Evolutionary conservation across 805 yeast genomes (phyloP).

Genomic region (Wickerhamomyces tratensis): DNA sequence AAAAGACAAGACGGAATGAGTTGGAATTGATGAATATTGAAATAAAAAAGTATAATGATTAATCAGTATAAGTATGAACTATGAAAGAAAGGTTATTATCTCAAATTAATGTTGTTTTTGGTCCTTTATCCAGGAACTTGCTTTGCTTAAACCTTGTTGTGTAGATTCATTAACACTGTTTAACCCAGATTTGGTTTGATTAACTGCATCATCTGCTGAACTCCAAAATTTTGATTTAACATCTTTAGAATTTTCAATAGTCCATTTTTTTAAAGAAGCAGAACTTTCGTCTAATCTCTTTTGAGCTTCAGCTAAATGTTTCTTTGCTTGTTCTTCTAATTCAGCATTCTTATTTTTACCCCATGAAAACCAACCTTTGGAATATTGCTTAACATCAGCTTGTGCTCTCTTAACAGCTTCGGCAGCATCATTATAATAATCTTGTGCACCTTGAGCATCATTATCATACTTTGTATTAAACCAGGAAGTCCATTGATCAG

Average conservation of each 20-base stretch:
- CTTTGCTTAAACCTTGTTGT: conserved; percentile 12
- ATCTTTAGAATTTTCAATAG: conserved; percentile 10
- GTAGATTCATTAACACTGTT: conserved; percentile 13
- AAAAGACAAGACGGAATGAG: no score
- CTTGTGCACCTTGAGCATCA: conserved; percentile 16
- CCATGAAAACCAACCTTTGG: conserved; percentile 28
- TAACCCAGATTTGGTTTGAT: conserved; percentile 17
- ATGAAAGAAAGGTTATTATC: not conserved
- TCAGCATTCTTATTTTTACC: conserved; percentile 27
- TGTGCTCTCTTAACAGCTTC: conserved; percentile 23
- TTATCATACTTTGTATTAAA: conserved; percentile 15
- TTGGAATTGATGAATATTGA: no score
- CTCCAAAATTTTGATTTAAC: conserved; percentile 20
- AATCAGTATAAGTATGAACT: not conserved
- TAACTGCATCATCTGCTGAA: conserved; percentile 20
- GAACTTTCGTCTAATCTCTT: conserved; percentile 10
- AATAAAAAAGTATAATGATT: no score
- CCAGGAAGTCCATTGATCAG: conserved; percentile 11
- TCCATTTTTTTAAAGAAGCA: conserved; percentile 18
- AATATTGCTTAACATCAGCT: conserved; percentile 21
- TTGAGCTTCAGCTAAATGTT: conserved; percentile 19
- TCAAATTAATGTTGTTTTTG: conserved; percentile 4
- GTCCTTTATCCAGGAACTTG: conserved; percentile 15
- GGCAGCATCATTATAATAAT: conserved; percentile 21
- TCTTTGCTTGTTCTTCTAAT: conserved; percentile 21